These are phyloP conservation scores for Simmondsia chinensis DNA, from an alignment of 148 eudicot genomes.

Conservation along the genomic window DNA sequence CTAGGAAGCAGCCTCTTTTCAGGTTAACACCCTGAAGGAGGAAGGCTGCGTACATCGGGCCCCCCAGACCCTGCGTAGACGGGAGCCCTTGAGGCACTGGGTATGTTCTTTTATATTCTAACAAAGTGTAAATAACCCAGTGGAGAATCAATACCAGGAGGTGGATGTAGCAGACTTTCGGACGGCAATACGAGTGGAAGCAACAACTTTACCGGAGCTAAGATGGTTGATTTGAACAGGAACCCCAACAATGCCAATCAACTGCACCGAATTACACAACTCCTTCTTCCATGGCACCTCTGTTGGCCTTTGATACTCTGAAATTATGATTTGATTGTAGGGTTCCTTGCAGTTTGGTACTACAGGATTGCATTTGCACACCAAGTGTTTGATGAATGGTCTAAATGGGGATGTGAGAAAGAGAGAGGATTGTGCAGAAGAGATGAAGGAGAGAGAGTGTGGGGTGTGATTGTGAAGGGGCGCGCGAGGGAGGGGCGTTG, in stretches of 20 bases:
- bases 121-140: not conserved
- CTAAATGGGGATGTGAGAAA: constrained; percentile 11
- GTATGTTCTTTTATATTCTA: too few species aligned
- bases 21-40: too few species aligned
- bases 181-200: constrained; percentile 65
- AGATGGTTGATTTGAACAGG: constrained; percentile 55
- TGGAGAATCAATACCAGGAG: constrained; percentile 30
- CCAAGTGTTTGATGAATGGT: constrained; percentile 25
- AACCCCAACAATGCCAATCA: constrained; percentile 51
- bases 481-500: too few species aligned
- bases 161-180: constrained; percentile 48
- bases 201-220: constrained; percentile 58
- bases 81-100: too few species aligned
- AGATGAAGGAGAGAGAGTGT: not conserved
- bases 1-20: too few species aligned
- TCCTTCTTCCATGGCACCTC: constrained; percentile 85
- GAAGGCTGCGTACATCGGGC: too few species aligned
- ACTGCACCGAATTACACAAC: constrained; percentile 59
- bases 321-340: constrained; percentile 1
- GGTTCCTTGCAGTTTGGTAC: constrained; percentile 22
- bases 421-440: not conserved
- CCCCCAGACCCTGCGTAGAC: too few species aligned
- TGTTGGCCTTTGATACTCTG: constrained; percentile 43
- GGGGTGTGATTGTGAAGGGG: constrained; percentile 4
- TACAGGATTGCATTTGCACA: constrained; percentile 26